These are phyloP conservation scores for Coniophora puteana DNA, from an alignment of 1,284 basidiomycete genomes.

Conservation along the genomic window DNA sequence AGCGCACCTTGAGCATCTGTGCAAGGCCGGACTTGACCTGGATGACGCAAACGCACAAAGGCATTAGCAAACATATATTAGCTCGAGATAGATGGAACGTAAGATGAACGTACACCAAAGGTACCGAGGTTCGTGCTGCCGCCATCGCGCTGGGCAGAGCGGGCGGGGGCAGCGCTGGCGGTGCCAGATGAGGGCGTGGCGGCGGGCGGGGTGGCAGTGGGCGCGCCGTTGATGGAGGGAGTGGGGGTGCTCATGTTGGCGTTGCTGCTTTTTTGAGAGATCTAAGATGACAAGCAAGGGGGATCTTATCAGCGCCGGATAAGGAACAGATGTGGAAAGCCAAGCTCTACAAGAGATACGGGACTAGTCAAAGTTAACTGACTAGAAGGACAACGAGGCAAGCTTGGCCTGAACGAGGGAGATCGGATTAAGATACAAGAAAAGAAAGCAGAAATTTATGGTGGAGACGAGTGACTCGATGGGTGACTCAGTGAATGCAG, in stretches of 20 bases:
- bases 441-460: too few relatives aligned
- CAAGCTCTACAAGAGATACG: too few relatives aligned
- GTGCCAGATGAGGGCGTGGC: background rate
- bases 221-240: constrained; percentile 5
- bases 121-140: constrained; percentile 72
- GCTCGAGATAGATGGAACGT: background rate
- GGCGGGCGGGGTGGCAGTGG: background rate
- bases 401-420: too few relatives aligned
- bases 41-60: constrained; percentile 10
- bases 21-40: constrained; percentile 92
- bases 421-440: too few relatives aligned
- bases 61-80: background rate
- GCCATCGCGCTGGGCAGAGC: constrained; percentile 53
- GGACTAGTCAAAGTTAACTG: too few relatives aligned
- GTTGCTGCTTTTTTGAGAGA: too few relatives aligned
- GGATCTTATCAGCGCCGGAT: too few relatives aligned
- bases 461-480: too few relatives aligned
- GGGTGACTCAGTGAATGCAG: too few relatives aligned
- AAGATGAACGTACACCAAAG: constrained; percentile 59
- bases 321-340: background rate
- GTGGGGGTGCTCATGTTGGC: constrained; percentile 15
- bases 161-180: constrained; percentile 44
- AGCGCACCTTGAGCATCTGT: constrained; percentile 86
- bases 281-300: too few relatives aligned
- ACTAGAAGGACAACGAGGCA: too few relatives aligned